These are phyloP conservation scores for Septoria linicola DNA, from an alignment of 2,329 filamentous ascomycete species.

Conservation along the genomic window DNA sequence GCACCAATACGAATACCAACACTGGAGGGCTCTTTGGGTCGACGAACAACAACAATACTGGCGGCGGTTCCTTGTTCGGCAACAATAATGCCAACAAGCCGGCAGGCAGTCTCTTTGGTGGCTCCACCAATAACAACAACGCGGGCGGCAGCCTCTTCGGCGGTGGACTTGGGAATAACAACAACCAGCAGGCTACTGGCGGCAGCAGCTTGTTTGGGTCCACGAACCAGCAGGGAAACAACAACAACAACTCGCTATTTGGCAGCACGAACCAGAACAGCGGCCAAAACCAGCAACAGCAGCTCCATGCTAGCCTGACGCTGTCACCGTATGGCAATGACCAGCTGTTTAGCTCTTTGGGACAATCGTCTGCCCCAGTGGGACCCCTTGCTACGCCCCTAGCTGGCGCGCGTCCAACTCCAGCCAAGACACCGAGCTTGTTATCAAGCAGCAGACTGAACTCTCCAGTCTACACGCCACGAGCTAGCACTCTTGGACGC, in stretches of 20 bases:
- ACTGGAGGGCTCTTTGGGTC: slow-evolving; percentile 42
- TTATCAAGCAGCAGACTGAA: slow-evolving; percentile 47
- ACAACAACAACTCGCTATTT: slow-evolving; percentile 51
- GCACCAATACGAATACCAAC: slow-evolving; percentile 33
- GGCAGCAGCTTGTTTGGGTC: slow-evolving; percentile 43
- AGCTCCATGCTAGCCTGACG: slow-evolving; percentile 60
- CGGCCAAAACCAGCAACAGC: slow-evolving; percentile 55
- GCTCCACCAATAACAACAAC: slow-evolving; percentile 38
- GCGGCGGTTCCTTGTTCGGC: slow-evolving; percentile 25
- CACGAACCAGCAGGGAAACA: slow-evolving; percentile 43
- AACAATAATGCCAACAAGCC: slow-evolving; percentile 47
- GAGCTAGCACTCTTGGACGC: slow-evolving; percentile 42
- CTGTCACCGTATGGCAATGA: slow-evolving; percentile 88
- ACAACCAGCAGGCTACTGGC: slow-evolving; percentile 39
- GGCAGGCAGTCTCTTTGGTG: slow-evolving; percentile 43
- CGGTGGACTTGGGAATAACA: slow-evolving; percentile 36
- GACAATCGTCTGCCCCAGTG: slow-evolving; percentile 65
- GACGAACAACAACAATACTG: slow-evolving; percentile 30
- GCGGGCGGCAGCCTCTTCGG: slow-evolving; percentile 35
- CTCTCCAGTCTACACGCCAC: slow-evolving; percentile 74
- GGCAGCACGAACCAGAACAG: slow-evolving; percentile 43
- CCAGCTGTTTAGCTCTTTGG: slow-evolving; percentile 76
- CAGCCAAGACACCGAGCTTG: slow-evolving; percentile 33
- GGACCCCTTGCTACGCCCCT: slow-evolving; percentile 91
- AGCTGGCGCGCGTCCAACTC: slow-evolving; percentile 56